A percentile compares a stretch with the other conserved stretches of the same genome.
These are phyloP conservation scores for Coemansia sp. DNA, from an alignment of 192 early-diverging fungal genomes.

Conservation along the genomic window DNA sequence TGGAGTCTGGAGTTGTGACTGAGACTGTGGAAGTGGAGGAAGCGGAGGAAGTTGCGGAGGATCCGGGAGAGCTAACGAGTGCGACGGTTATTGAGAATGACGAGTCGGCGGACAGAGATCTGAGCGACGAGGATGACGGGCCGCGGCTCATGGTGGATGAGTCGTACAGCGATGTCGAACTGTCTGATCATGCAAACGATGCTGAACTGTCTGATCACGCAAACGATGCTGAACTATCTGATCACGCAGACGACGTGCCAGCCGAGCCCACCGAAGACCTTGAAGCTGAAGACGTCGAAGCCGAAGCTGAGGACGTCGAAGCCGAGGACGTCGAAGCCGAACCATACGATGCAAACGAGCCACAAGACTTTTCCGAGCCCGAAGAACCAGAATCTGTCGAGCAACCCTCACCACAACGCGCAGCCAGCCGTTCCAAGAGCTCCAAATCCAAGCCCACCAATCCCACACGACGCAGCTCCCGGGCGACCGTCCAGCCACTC, in stretches of 20 bases:
- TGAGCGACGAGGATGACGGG: constrained; percentile 8
- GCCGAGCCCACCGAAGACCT: too few species aligned
- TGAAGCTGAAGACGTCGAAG: too few species aligned
- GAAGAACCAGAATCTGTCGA: constrained; percentile 3
- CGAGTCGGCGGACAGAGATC: constrained; percentile 2
- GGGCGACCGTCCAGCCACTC: constrained; percentile 35
- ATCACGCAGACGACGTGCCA: constrained; percentile 3
- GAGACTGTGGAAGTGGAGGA: background rate
- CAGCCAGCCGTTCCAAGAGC: background rate
- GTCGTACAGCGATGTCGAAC: constrained; percentile 1
- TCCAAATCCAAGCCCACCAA: constrained; percentile 2
- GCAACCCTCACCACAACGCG: background rate
- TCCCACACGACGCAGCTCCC: constrained; percentile 34
- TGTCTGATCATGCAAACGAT: constrained; percentile 2
- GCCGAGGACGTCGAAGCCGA: too few species aligned
- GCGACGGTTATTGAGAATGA: constrained; percentile 15
- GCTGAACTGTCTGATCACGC: background rate
- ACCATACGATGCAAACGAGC: background rate
- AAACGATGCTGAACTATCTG: constrained; percentile 1
- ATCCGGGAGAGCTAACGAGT: constrained; percentile 13
- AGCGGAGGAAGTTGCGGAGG: background rate
- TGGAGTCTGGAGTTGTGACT: background rate
- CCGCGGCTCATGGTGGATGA: background rate
- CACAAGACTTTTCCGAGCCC: constrained; percentile 1
- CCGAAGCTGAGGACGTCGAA: too few species aligned